Evolutionary conservation across 371 early-diverging fungal genomes (phyloP), one percentile per base, ranked within the genome.

Genomic region (Funneliformis caledonium): DNA sequence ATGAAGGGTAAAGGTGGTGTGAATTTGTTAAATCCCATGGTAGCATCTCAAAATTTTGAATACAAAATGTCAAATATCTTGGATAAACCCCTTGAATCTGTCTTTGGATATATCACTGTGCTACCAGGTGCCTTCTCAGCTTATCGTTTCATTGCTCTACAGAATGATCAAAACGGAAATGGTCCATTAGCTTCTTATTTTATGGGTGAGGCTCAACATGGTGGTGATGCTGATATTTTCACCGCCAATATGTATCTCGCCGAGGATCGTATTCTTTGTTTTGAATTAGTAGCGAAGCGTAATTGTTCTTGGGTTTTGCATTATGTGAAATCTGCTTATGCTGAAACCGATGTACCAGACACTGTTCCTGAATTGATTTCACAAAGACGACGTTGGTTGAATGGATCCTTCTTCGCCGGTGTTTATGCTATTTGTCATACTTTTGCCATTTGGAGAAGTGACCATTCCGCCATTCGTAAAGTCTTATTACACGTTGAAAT

Each of bases 11-110:
- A 87, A 45, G 93, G 86, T 64, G 92, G 91, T 81, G 83, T 87
- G 61, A 91, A 92, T 69, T 83, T 96, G 31, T 62, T 92, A 60
- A 97, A 96, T 78, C 97, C 97, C 2, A 82, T 98, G n/a, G 96
- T 97, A 1, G 98, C 97, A 8, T 93, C 95, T 0, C 97, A 97
- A 83, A 96, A 97, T 84, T 97, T 97, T 86, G 97, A 92, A 84
- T 96, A 95, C 89, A 96, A 96, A 83, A 96, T 96, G 88, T 93
- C 93, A 68, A 96, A 97, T 83, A 96, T 97, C 80, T 87, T 97
- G 43, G 97, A 97, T 87, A 97, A 97, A 87, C 97, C 97, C 7
- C 89, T 96, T 78, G 97, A 96, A 83, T 93, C 93, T 10, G 89
- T 94, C 37, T 93, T 95, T 85, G 97, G 97, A 16, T 96, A 94